Evolutionary conservation across 495 filamentous ascomycete genomes (phyloP), one percentile per base, ranked within the genome.

Genomic region (Hyaloscypha hepaticicola): DNA sequence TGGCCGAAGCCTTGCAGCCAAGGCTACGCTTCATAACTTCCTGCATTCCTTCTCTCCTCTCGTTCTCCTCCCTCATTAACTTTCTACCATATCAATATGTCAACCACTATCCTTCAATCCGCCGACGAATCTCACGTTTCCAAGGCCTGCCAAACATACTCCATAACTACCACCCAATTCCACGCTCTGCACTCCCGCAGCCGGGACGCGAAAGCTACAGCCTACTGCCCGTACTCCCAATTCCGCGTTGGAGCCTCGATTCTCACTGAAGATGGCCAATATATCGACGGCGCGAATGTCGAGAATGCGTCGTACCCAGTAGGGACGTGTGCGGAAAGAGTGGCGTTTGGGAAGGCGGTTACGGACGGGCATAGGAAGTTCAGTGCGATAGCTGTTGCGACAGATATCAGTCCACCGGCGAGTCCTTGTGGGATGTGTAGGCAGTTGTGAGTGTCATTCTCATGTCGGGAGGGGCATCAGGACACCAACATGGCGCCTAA

Each of bases 251-350:
- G 95, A 63, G 88, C 90, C 53, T 86, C 88, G 33, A 76, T 99
- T 60, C 85, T 99, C 63, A 86, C 87, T 21, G 65, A 77, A 22
- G 79, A 83, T 27, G 85, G 81, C n/a, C 77, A 78, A 58, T 89
- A 83, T 67, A 79, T 92, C 69, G 72, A 77, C 53, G 95, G 95
- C 24, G 93, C 89, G 53, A 99, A 99, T 75, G 86, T 99, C 28
- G 95, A 99, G 77, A 98, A 98, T 75, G 95, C 90, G 1, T 82
- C 88, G 26, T 98, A 96, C 72, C 93, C 94, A 5, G 92, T 97
- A 24, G 90, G 90, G 0, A 94, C 90, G 0, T 99, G 95, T 73
- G 95, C 95, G n/a, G 95, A 98, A 82, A 80, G 93, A 34, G 89
- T 91, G 12, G 90, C 94, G 2, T 77, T 97, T 66, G 89, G 83